Percentiles rank a stretch among this genome's conserved stretches.
These are phyloP conservation scores for Polygonum aviculare DNA, from an alignment of 148 eudicot species.

Conservation along the genomic window DNA sequence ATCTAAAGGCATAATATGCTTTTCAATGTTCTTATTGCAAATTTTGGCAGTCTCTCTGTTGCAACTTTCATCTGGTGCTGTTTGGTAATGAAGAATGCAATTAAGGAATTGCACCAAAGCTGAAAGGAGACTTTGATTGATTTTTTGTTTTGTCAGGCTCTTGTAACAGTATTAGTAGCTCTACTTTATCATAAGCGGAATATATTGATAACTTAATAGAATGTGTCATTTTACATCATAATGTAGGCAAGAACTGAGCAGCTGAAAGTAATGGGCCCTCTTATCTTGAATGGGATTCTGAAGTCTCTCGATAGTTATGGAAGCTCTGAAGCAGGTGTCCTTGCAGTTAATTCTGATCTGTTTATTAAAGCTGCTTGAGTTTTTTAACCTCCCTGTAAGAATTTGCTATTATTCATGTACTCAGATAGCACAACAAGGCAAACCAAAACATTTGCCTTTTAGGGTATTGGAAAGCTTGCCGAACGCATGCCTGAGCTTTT, in stretches of 20 bases:
- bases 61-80: not conserved
- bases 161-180: not conserved
- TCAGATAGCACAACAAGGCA: constrained; percentile 72
- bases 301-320: constrained; percentile 68
- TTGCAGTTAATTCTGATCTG: not conserved
- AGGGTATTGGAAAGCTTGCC: constrained; percentile 87
- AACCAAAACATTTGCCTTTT: constrained; percentile 79
- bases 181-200: not conserved
- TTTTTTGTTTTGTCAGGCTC: not conserved
- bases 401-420: constrained; percentile 1
- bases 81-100: not conserved
- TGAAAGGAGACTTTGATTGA: not conserved
- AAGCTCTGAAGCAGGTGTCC: constrained; percentile 57
- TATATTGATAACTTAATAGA: not conserved
- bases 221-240: not conserved
- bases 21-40: not conserved
- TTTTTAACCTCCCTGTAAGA: not conserved
- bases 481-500: constrained; percentile 95
- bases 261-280: constrained; percentile 90
- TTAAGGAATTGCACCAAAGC: not conserved
- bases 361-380: not conserved
- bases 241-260: constrained; percentile 78
- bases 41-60: not conserved
- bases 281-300: constrained; percentile 68
- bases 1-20: not conserved